Conservation (phyloP, 1,284 basidiomycete species). For the Irpex sp. region DNA sequence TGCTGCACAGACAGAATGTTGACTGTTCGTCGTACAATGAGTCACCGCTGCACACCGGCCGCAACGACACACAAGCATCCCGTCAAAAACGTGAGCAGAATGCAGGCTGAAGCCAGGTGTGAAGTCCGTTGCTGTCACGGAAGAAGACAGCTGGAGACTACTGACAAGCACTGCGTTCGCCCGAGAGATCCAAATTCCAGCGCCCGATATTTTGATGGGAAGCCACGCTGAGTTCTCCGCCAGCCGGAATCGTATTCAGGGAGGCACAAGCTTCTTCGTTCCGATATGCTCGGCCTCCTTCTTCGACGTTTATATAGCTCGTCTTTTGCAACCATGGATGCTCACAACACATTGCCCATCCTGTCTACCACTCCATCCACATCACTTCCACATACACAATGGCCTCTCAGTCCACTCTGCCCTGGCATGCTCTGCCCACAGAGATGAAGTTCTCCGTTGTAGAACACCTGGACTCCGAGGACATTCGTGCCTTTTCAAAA, state of each 20-base stretch:
- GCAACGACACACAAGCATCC: too few relatives aligned
- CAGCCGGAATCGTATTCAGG: background rate
- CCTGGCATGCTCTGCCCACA: slow-evolving; percentile 55
- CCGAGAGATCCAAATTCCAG: too few relatives aligned
- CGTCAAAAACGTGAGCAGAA: too few relatives aligned
- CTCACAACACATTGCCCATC: slow-evolving; percentile 2
- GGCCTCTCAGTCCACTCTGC: slow-evolving; percentile 10
- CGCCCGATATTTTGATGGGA: too few relatives aligned
- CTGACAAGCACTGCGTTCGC: too few relatives aligned
- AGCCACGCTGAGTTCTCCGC: background rate
- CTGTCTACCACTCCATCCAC: background rate
- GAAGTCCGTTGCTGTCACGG: too few relatives aligned
- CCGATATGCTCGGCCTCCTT: background rate
- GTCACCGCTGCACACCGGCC: too few relatives aligned
- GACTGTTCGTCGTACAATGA: too few relatives aligned
- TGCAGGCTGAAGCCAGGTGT: too few relatives aligned
- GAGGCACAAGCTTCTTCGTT: background rate
- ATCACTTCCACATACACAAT: slow-evolving; percentile 10
- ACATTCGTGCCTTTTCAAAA: slow-evolving; percentile 39
- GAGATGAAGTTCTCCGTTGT: slow-evolving; percentile 64
- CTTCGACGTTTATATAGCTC: background rate
- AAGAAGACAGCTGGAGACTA: too few relatives aligned
- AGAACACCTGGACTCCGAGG: slow-evolving; percentile 39
- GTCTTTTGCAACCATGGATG: background rate
- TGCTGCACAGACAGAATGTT: too few relatives aligned